Base-by-base conservation (phyloP, 768 basidiomycete species). In the Suillus americanus region DNA sequence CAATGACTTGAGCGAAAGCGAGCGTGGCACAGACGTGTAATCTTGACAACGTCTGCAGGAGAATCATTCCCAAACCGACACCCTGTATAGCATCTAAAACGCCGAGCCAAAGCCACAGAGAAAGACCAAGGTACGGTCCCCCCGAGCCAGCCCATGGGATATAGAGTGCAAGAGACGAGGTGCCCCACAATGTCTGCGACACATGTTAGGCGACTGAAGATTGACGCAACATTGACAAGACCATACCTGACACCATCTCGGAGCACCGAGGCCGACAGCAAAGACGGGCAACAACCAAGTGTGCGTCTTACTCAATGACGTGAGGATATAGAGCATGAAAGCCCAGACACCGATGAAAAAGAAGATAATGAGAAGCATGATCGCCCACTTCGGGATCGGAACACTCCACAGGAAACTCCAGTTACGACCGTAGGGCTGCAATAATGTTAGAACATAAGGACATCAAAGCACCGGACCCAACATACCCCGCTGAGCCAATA, bases 231-330 rank as follows among this genome's bases (percentile, higher is more conserved):
- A 40, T 28, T 10, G 59, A 30, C 3, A 59, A n/a, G 33, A 59
- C 69, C 73, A 56, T 73, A 88, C 89, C 81, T 97, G 95, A 81
- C 95, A 97, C 95, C 95, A 97, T 71, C 93, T 79, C 13, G 95
- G 95, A 35, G 94, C 93, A 51, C 95, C 95, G 62, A 97, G 85
- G 71, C 95, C 95, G 57, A 97, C 94, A 8, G 95, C 95, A 72
- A 97, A 97, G 9, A 97, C 93, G 54, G 95, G 94, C 46, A 97
- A 80, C 23, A 97, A 80, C 95, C 95, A 97, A 10, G 95, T 97
- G 73, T 97, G 95, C 13, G 92, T 92, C 77, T 96, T 97, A 72
- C 91, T 92, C 79, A 95, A 89, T 72, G 89, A 84, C 9, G 89
- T 97, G 71, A 97, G 82, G 63, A 95, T 78, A 61, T 83, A 72